These are phyloP conservation scores for Daldinia sp. DNA, from an alignment of 2,329 filamentous ascomycete species.

Conservation along the genomic window DNA sequence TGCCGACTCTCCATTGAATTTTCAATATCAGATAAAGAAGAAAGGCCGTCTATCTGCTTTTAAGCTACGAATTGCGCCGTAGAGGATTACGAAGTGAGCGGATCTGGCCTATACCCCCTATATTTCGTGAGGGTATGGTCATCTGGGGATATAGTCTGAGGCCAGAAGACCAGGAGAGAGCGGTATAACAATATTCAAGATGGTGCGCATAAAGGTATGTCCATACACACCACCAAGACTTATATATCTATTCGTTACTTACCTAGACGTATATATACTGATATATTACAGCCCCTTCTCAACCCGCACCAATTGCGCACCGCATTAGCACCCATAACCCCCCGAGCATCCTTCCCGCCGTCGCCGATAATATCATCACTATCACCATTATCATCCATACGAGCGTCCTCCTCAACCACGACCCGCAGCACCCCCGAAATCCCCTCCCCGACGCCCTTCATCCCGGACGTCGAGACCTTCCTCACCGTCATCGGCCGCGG, in stretches of 20 bases:
- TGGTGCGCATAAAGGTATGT: slow-evolving; percentile 48
- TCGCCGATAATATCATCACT: background rate
- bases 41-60: background rate
- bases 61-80: slow-evolving; percentile 11
- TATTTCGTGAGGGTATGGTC: slow-evolving; percentile 5
- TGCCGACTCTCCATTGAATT: slow-evolving; percentile 46
- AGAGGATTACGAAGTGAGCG: background rate
- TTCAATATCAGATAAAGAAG: slow-evolving; percentile 32
- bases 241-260: background rate
- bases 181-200: slow-evolving; percentile 16
- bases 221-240: background rate
- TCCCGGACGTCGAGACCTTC: slow-evolving; percentile 87
- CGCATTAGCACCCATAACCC: slow-evolving; percentile 26
- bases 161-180: background rate
- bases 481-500: slow-evolving; percentile 91
- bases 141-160: background rate
- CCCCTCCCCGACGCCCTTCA: slow-evolving; percentile 83
- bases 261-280: background rate
- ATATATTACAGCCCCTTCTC: slow-evolving; percentile 45
- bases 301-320: slow-evolving; percentile 49
- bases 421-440: slow-evolving; percentile 48
- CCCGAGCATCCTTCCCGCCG: slow-evolving; percentile 17
- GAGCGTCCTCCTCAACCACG: slow-evolving; percentile 26
- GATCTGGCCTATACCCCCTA: background rate
- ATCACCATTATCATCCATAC: slow-evolving; percentile 7